Evolutionary conservation across 148 eudicot species (phyloP).

Genomic region (Silene uniflora): DNA sequence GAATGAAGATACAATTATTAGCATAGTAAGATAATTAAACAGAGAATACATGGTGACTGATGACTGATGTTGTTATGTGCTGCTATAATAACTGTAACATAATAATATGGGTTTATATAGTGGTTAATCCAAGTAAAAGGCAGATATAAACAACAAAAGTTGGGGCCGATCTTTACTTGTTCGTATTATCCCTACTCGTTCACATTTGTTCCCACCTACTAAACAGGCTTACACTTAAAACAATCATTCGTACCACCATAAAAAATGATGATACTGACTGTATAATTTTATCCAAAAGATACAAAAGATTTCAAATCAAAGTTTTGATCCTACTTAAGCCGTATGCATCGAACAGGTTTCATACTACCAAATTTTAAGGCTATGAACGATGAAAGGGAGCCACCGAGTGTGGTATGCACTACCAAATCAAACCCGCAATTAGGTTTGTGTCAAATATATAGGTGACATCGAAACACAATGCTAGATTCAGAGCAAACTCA

Average conservation of each 20-base stretch:
- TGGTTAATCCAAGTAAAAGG: background rate
- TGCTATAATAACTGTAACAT: background rate
- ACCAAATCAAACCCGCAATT: too few species aligned
- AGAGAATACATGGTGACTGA: conserved; percentile 13
- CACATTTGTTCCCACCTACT: conserved; percentile 14
- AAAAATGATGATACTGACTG: background rate
- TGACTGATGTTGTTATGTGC: conserved; percentile 5
- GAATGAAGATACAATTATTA: conserved; percentile 10
- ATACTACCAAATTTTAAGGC: too few species aligned
- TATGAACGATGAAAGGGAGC: too few species aligned
- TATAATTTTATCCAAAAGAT: too few species aligned
- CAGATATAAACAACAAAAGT: conserved; percentile 5
- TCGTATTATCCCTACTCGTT: background rate
- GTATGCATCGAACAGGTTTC: too few species aligned
- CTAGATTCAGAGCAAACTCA: too few species aligned
- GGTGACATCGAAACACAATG: too few species aligned
- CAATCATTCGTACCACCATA: too few species aligned
- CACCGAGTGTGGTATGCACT: too few species aligned
- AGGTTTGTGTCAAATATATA: too few species aligned
- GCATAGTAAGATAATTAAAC: background rate
- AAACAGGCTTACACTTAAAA: background rate
- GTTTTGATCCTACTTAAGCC: too few species aligned
- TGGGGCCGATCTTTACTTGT: background rate
- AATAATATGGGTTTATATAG: background rate
- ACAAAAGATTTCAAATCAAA: too few species aligned